Conservation (phyloP, 208 protist genomes). For the Leishmania guyanensis region DNA sequence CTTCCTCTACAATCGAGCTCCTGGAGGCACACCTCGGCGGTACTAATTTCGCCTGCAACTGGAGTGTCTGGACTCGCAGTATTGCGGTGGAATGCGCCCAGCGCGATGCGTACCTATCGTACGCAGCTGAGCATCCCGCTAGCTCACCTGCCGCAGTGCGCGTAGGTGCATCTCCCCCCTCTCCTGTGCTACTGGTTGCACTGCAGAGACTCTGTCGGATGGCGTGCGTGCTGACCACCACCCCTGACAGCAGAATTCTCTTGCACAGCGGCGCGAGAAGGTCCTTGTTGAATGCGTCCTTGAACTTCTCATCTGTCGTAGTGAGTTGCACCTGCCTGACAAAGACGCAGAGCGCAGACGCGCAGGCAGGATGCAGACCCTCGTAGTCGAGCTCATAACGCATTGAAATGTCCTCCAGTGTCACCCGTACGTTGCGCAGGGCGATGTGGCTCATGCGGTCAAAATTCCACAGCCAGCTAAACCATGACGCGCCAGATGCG, state of each 20-base stretch:
- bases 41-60: conserved; percentile 28
- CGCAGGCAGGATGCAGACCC: conserved; percentile 55
- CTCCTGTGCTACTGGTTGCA: neutral
- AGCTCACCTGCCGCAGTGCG: neutral
- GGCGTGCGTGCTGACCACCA: conserved; percentile 21
- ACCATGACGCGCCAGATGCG: conserved; percentile 14
- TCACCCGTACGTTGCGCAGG: conserved; percentile 53
- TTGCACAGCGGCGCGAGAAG: conserved; percentile 22
- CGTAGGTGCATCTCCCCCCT: neutral
- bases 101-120: conserved; percentile 12
- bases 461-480: conserved; percentile 38
- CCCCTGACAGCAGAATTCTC: conserved; percentile 10
- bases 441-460: conserved; percentile 59
- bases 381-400: conserved; percentile 73
- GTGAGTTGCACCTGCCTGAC: conserved; percentile 46
- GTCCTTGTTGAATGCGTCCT: conserved; percentile 44
- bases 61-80: conserved; percentile 13
- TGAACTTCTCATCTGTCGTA: conserved; percentile 53
- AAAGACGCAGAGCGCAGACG: conserved; percentile 43
- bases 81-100: conserved; percentile 27
- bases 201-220: neutral
- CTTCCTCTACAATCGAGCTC: conserved; percentile 13
- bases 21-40: conserved; percentile 7
- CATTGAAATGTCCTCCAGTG: conserved; percentile 48
- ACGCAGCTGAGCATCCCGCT: neutral